Base-by-base conservation (phyloP, 1,284 basidiomycete genomes). In the Moesziomyces sp. region DNA sequence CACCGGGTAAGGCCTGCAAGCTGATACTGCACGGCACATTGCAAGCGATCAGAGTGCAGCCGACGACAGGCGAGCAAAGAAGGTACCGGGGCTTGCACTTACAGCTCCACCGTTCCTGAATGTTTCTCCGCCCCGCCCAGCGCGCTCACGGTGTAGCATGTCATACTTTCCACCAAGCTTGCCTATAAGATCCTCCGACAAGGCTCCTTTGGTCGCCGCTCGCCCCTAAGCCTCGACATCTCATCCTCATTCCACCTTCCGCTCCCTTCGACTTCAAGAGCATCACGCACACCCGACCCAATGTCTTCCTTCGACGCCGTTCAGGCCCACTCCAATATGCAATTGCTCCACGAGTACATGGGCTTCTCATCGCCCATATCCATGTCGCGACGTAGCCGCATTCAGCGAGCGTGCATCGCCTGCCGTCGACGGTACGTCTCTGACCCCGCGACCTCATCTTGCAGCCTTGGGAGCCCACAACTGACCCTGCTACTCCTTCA, bases 371-470 rank as follows among this genome's bases (percentile, higher is more conserved):
- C 38, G 14, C 19, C 55, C 21, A 46, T 52, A 16, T 47, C 58
- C 19, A 30, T 48, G 28, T 47, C 58, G 24, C 51, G 58, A 54
- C 23, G 46, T 50, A 61, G 40, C 21, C 58, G 58, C 26, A 61
- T 54, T 23, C 46, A 34, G 35, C 51, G 46, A 6, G 59, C 59
- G 4, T 62, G 59, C 48, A 51, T 62, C 6, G 46, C 59, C 35
- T 62, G 59, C 43, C 59, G 59, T n/a, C 26, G 43, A 42, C 56
- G 53, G 59, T 62, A 51, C 45, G 52, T 54, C 19, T 16, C 30
- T 5, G 30, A 34, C 10, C 13, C 13, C 1, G 30, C 13, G 13
- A 34, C 4, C 30, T 13, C 30, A 34, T 34, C 30, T 34, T 11
- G 30, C 13, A 34, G 30, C 30, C 30, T 5, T 2, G 30, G 10